A percentile compares a stretch with the other conserved stretches of the same genome.
Conservation (phyloP, 2,329 filamentous ascomycete species). For the Calycina marina region DNA sequence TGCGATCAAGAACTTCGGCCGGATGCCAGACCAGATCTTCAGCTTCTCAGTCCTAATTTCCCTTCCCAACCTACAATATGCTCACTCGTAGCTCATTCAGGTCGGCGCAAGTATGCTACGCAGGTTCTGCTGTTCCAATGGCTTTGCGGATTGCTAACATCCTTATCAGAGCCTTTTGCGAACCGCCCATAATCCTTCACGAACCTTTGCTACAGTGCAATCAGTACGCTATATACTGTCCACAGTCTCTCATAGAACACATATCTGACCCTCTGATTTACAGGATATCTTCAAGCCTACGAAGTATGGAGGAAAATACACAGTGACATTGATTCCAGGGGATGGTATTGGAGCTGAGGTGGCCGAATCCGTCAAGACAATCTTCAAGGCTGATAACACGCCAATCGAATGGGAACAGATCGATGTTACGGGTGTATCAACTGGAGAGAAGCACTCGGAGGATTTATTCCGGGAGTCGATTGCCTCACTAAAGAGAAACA, state of each 20-base stretch:
- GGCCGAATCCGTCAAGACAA: conserved; percentile 93
- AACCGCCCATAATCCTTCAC: conserved; percentile 17
- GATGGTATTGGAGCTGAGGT: conserved; percentile 98
- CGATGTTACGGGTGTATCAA: conserved; percentile 82
- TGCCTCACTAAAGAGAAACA: conserved; percentile 92
- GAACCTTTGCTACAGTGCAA: conserved; percentile 61
- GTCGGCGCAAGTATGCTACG: conserved; percentile 31
- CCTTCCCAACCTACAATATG: conserved; percentile 15
- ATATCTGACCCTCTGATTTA: background rate
- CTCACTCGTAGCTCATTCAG: conserved; percentile 21
- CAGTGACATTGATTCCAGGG: conserved; percentile 94
- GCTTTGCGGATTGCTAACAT: conserved; percentile 15
- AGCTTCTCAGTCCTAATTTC: conserved; percentile 6
- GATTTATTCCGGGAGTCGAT: conserved; percentile 93
- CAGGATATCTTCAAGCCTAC: conserved; percentile 95
- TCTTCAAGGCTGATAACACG: conserved; percentile 99
- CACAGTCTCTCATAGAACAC: background rate
- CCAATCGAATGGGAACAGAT: conserved; percentile 98
- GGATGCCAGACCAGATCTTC: conserved; percentile 1
- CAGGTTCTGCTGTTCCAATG: conserved; percentile 11
- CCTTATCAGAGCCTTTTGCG: conserved; percentile 23
- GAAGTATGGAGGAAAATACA: conserved; percentile 95
- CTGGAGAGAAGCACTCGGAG: conserved; percentile 73
- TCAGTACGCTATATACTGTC: no score
- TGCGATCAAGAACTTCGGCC: no score